Base-by-base conservation (phyloP, 441 rosid genomes). In the Manihot esculenta region DNA sequence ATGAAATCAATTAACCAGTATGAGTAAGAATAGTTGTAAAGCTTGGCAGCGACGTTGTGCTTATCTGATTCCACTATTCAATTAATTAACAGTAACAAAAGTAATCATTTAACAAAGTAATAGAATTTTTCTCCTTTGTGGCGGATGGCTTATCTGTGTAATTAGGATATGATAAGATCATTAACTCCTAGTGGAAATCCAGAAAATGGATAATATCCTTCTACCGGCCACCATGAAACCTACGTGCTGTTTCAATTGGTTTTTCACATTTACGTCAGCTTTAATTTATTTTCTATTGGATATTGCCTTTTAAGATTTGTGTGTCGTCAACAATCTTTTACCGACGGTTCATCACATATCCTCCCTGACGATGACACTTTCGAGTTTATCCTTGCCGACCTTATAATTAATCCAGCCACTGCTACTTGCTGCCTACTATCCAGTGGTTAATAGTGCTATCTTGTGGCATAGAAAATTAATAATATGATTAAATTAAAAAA, bases 61-160 rank as follows among this genome's bases (percentile, higher is more conserved):
- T 68, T 68, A 62, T 74, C 72, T 60, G 30, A n/a, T 35, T 30
- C 24, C 44, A 59, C 35, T 68, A 44, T 55, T 69, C 35, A 30
- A 33, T 58, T 66, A 30, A 51, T 58, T 64, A 44, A n/a, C 66
- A 9, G 54, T 18, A 15, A 24, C 5, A 24, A 15, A 4, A 4
- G 1, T 48, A 17, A 17, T 14, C 2, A 35, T 44, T 44, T 17
- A 45, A 5, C n/a, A 21, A 14, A 24, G 33, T 44, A 44, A 45
- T 63, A 44, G 54, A 45, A 33, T 20, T 35, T 18, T 61, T 48
- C 18, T 0, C 35, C 23, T 24, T 27, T 2, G 24, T 0, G n/a
- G 4, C n/a, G 27, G 14, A 12, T 53, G 18, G 27, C 4, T 51
- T 12, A 54, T 61, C 60, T 62, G 10, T 7, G 21, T 50, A 0